Percentiles rank a stretch among this genome's conserved stretches.
Conservation (phyloP, 768 basidiomycete genomes). For the Tylopilus cervinicoccineus region DNA sequence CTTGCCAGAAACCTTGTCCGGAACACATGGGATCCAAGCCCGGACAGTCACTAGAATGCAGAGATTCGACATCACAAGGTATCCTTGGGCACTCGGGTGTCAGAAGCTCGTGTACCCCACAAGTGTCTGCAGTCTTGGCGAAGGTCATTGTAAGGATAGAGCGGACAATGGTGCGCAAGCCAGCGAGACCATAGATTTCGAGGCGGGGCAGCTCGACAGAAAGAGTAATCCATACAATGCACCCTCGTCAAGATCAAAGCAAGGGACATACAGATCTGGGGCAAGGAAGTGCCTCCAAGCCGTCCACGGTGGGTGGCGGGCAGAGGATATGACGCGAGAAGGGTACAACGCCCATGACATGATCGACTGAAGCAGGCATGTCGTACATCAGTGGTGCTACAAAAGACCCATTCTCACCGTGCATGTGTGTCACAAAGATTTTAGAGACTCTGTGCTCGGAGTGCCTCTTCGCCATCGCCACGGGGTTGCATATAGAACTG, state of each 20-base stretch:
- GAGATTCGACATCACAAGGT: slow-evolving; percentile 42
- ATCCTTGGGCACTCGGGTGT: slow-evolving; percentile 49
- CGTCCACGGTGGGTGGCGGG: slow-evolving; percentile 33
- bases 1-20: slow-evolving; percentile 62
- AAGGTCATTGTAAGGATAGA: slow-evolving; percentile 65
- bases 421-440: slow-evolving; percentile 85
- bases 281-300: slow-evolving; percentile 6
- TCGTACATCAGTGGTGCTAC: no score
- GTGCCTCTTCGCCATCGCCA: slow-evolving; percentile 20
- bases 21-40: slow-evolving; percentile 58
- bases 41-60: slow-evolving; percentile 60
- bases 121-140: slow-evolving; percentile 55
- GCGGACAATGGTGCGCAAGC: slow-evolving; percentile 72
- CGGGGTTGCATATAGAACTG: slow-evolving; percentile 61
- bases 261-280: slow-evolving; percentile 11
- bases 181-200: slow-evolving; percentile 77
- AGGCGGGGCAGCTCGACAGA: slow-evolving; percentile 42
- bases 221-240: background rate
- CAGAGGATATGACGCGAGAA: slow-evolving; percentile 58
- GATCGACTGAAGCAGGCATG: slow-evolving; percentile 48
- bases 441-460: slow-evolving; percentile 51
- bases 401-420: slow-evolving; percentile 41
- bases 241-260: background rate
- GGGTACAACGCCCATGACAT: slow-evolving; percentile 70
- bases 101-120: slow-evolving; percentile 78